A percentile compares a stretch with the other conserved stretches of the same genome.
These are phyloP conservation scores for Colletotrichum simmondsii DNA, from an alignment of 2,329 filamentous ascomycete species.

Conservation along the genomic window DNA sequence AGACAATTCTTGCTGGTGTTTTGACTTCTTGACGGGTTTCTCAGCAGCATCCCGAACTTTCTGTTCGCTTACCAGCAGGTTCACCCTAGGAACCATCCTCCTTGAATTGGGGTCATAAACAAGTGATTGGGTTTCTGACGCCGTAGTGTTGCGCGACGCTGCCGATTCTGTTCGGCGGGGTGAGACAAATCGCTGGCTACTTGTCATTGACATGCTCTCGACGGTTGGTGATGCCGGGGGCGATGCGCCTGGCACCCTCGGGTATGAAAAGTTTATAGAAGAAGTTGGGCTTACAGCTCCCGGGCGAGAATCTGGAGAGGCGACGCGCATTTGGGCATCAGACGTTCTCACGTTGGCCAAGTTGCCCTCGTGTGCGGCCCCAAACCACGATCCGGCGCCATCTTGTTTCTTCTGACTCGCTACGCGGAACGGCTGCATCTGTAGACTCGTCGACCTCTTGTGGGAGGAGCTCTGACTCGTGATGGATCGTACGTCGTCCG, in stretches of 20 bases:
- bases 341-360: slow-evolving; percentile 56
- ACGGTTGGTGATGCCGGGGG: slow-evolving; percentile 46
- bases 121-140: slow-evolving; percentile 53
- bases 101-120: slow-evolving; percentile 75
- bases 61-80: slow-evolving; percentile 56
- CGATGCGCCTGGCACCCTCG: slow-evolving; percentile 56
- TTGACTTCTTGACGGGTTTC: slow-evolving; percentile 47
- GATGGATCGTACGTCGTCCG: slow-evolving; percentile 54
- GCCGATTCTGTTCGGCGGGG: slow-evolving; percentile 39
- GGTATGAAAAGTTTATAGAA: slow-evolving; percentile 71
- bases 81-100: slow-evolving; percentile 65
- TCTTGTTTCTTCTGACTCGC: slow-evolving; percentile 63
- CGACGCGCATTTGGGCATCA: slow-evolving; percentile 52
- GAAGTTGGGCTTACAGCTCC: slow-evolving; percentile 59
- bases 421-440: slow-evolving; percentile 61
- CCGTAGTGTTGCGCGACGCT: slow-evolving; percentile 38
- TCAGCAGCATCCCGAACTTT: slow-evolving; percentile 51
- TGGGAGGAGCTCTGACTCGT: slow-evolving; percentile 39
- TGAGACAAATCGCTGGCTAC: slow-evolving; percentile 37
- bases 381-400: slow-evolving; percentile 61
- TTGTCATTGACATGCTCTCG: slow-evolving; percentile 35
- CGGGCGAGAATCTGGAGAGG: slow-evolving; percentile 47
- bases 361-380: slow-evolving; percentile 54
- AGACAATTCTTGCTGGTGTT: slow-evolving; percentile 45
- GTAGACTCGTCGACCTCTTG: slow-evolving; percentile 53